phyloP scores from a whole-genome alignment of 805 yeast genomes.

The Ogataea paraovalis region DNA sequence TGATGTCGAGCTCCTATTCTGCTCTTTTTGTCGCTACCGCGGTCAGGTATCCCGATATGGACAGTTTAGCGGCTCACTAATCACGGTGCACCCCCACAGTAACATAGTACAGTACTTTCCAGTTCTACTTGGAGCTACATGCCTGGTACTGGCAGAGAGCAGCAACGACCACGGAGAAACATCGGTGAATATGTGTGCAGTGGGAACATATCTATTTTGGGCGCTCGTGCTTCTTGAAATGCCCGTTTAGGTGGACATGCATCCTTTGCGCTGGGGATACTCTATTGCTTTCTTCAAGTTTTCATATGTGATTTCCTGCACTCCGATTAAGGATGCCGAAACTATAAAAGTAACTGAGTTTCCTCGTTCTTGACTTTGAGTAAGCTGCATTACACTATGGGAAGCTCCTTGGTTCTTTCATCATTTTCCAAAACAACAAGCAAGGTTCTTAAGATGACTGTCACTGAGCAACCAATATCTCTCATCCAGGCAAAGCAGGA shows the following conservation, averaged over 20 bases:
- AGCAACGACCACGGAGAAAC: no score
- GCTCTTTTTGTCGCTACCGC: neutral
- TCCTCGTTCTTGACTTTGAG: neutral
- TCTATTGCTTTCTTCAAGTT: neutral
- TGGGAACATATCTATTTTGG: neutral
- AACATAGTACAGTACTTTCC: no score
- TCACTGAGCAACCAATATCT: constrained; percentile 2
- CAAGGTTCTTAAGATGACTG: constrained; percentile 11
- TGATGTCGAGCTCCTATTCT: neutral
- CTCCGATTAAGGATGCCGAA: neutral
- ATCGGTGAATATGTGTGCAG: neutral
- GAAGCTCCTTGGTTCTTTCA: no score
- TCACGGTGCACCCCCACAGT: neutral
- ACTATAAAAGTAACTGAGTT: neutral
- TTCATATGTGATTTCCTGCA: neutral
- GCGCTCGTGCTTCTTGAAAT: neutral
- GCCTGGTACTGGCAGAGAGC: no score
- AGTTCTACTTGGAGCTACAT: no score
- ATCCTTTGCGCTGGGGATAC: neutral
- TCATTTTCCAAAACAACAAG: no score
- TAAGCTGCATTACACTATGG: no score
- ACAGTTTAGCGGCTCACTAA: neutral
- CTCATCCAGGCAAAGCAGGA: constrained; percentile 12
- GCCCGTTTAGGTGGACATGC: neutral
- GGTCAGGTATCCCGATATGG: neutral